phyloP scores from a whole-genome alignment of 108 stramenopile species.

The Stephanodiscus triporus region DNA sequence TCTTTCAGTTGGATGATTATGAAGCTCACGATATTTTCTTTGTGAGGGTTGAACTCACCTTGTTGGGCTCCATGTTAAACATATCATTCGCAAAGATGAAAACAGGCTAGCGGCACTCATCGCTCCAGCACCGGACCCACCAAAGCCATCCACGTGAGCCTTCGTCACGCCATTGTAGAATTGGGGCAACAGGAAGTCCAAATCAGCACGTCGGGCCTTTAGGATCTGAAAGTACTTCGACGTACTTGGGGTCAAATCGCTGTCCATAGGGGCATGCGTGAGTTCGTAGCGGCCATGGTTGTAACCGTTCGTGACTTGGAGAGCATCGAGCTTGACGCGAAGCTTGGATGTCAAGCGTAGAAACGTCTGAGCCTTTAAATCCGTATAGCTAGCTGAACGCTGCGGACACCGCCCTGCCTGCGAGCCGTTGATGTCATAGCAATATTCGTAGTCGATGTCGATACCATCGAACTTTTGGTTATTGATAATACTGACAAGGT shows the following conservation, averaged over 20 bases:
- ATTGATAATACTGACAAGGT: constrained; percentile 50
- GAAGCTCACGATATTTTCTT: not conserved
- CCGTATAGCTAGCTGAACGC: constrained; percentile 13
- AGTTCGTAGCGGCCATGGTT: constrained; percentile 45
- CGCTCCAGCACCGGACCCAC: constrained; percentile 17
- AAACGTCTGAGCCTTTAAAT: constrained; percentile 39
- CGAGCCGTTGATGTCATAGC: constrained; percentile 44
- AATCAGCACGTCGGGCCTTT: constrained; percentile 19
- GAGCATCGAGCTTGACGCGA: constrained; percentile 38
- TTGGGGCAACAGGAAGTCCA: constrained; percentile 66
- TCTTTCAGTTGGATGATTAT: not conserved
- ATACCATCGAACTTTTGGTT: constrained; percentile 59
- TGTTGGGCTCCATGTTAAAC: constrained; percentile 13
- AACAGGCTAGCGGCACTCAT: constrained; percentile 36
- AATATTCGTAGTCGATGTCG: constrained; percentile 78
- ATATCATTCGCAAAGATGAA: constrained; percentile 34
- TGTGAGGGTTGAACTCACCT: constrained; percentile 8
- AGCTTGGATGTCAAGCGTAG: constrained; percentile 34
- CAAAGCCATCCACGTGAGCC: constrained; percentile 49
- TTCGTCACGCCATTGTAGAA: constrained; percentile 62
- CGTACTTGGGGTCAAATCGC: constrained; percentile 47
- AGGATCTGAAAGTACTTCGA: constrained; percentile 53
- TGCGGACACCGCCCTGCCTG: constrained; percentile 37
- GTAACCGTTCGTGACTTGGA: constrained; percentile 43
- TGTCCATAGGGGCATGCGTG: constrained; percentile 72